Conservation (phyloP, 1,284 basidiomycete genomes). For the Ustilago shanxiensis region DNA sequence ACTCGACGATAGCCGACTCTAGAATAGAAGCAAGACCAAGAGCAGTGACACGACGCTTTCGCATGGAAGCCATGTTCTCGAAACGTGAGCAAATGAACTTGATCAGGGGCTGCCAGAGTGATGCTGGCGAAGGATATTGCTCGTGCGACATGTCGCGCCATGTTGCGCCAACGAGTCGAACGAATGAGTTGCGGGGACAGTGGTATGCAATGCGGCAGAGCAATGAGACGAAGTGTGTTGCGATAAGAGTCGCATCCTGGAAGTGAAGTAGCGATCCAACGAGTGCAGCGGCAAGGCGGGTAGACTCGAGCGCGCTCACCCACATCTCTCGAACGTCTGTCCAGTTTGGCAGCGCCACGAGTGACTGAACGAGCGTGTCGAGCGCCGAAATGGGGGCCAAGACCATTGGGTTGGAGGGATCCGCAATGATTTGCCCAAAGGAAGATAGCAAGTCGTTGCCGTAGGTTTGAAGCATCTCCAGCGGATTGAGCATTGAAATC, state of each 20-base stretch:
- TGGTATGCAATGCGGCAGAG: constrained; percentile 60
- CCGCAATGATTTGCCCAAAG: constrained; percentile 55
- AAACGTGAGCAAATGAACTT: constrained; percentile 48
- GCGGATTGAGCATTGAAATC: constrained; percentile 59
- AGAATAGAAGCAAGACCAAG: constrained; percentile 59
- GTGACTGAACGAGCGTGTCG: constrained; percentile 57
- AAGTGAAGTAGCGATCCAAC: constrained; percentile 54
- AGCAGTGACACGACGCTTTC: constrained; percentile 57
- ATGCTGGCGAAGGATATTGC: constrained; percentile 16
- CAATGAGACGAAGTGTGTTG: constrained; percentile 56
- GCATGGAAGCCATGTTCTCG: constrained; percentile 62
- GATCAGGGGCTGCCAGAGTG: constrained; percentile 47
- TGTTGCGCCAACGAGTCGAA: constrained; percentile 49
- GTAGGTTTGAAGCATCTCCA: constrained; percentile 54
- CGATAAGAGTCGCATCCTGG: constrained; percentile 58
- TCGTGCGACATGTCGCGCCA: constrained; percentile 33
- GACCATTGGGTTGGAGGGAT: constrained; percentile 58
- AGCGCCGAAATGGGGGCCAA: constrained; percentile 58
- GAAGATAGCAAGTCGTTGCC: constrained; percentile 53
- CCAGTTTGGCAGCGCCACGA: constrained; percentile 49
- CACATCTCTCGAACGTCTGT: constrained; percentile 35
- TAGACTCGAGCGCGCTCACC: constrained; percentile 48
- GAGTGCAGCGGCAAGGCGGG: constrained; percentile 53
- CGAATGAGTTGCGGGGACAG: constrained; percentile 43
- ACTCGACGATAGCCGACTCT: constrained; percentile 26